These are phyloP conservation scores for Barnettozyma wickerhamii DNA, from an alignment of 805 yeast genomes.

Conservation along the genomic window DNA sequence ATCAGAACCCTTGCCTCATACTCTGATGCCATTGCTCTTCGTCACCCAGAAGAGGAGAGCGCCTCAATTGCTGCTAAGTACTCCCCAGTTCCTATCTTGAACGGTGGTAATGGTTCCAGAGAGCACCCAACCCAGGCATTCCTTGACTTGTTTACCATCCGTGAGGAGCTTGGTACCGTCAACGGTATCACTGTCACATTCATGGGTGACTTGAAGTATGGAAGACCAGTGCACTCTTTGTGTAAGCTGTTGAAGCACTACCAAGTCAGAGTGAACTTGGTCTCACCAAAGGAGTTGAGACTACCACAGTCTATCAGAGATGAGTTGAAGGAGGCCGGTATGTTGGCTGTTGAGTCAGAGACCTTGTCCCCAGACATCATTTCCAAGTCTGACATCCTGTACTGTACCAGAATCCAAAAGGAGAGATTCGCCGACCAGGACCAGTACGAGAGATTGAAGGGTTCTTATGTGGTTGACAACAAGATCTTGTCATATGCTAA, in stretches of 20 bases:
- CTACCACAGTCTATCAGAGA: conserved; percentile 73
- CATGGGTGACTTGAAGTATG: conserved; percentile 98
- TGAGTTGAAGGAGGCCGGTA: conserved; percentile 59
- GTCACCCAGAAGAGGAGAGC: conserved; percentile 92
- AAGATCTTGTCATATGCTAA: conserved; percentile 87
- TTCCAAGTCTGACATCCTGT: conserved; percentile 87
- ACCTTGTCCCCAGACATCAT: conserved; percentile 80
- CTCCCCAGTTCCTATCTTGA: conserved; percentile 94
- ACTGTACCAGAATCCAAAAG: conserved; percentile 97
- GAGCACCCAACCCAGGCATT: conserved; percentile 99
- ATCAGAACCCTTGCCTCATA: conserved; percentile 92
- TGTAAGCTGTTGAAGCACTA: conserved; percentile 87
- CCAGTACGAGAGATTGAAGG: conserved; percentile 85
- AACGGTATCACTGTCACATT: conserved; percentile 97
- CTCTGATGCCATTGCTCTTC: conserved; percentile 93
- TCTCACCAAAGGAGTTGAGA: conserved; percentile 82
- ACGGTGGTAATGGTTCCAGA: conserved; percentile 96
- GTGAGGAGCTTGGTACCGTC: conserved; percentile 98
- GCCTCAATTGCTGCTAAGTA: conserved; percentile 94
- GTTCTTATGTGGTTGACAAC: conserved; percentile 89
- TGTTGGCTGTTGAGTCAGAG: conserved; percentile 71
- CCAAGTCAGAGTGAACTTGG: conserved; percentile 89
- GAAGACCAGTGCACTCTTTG: conserved; percentile 97
- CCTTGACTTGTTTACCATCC: conserved; percentile 93
- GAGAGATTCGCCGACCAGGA: conserved; percentile 80